Evolutionary conservation across 2,329 filamentous ascomycete species (phyloP).

Genomic region (Colletotrichum salicis): DNA sequence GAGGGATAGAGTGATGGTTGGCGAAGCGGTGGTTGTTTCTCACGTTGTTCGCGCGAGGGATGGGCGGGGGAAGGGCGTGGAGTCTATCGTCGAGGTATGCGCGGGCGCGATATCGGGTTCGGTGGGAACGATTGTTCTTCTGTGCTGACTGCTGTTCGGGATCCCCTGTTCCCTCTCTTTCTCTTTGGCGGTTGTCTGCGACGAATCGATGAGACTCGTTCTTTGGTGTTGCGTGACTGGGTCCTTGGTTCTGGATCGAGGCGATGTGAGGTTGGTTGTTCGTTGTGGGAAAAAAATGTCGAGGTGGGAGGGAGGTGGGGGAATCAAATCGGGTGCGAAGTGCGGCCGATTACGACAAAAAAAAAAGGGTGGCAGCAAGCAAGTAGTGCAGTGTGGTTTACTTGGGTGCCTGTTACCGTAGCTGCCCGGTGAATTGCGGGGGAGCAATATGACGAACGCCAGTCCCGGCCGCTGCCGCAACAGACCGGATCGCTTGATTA

Average conservation of each 20-base stretch:
- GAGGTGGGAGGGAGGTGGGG: constrained; percentile 11
- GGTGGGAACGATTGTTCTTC: background rate
- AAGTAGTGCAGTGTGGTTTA: constrained; percentile 12
- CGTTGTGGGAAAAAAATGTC: background rate
- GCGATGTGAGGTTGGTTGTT: background rate
- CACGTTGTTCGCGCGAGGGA: background rate
- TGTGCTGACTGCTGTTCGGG: background rate
- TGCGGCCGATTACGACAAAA: constrained; percentile 29
- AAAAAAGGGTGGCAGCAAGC: background rate
- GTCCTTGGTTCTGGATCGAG: background rate
- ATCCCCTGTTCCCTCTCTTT: background rate
- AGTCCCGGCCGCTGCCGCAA: background rate
- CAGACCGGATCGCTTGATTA: background rate
- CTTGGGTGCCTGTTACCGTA: background rate
- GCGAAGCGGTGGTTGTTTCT: background rate
- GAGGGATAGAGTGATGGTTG: background rate
- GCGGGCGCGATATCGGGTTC: background rate
- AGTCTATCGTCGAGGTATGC: background rate
- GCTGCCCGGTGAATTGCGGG: constrained; percentile 21
- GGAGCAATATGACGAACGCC: constrained; percentile 15
- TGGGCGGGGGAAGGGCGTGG: background rate
- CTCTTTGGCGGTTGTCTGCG: background rate
- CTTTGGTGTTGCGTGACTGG: background rate
- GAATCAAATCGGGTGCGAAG: constrained; percentile 14
- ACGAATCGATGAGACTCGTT: background rate